These are phyloP conservation scores for Allodekkera sacchari DNA, from an alignment of 805 yeast genomes.

Conservation along the genomic window DNA sequence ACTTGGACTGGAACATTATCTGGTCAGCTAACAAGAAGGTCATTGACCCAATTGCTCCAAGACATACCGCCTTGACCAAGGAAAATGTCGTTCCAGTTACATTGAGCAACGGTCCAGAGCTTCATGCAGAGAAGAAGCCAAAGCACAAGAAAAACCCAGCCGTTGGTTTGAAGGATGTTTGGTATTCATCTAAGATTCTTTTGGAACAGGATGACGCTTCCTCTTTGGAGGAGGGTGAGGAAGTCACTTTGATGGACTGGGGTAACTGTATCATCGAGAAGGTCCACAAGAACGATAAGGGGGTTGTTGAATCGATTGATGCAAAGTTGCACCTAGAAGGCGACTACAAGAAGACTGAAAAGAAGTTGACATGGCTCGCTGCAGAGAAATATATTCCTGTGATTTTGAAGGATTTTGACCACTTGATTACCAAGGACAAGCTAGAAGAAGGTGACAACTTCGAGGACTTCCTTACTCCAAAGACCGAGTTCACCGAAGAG, in stretches of 20 bases:
- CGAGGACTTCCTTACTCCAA: constrained; percentile 82
- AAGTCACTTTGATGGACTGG: constrained; percentile 98
- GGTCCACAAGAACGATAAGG: constrained; percentile 52
- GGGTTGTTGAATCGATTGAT: constrained; percentile 49
- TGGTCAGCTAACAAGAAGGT: constrained; percentile 98
- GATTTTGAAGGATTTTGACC: constrained; percentile 87
- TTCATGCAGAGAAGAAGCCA: constrained; percentile 65
- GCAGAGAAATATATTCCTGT: constrained; percentile 64
- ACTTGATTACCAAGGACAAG: constrained; percentile 89
- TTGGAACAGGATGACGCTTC: constrained; percentile 85
- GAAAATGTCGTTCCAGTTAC: constrained; percentile 62
- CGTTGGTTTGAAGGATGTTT: constrained; percentile 76
- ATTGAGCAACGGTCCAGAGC: constrained; percentile 62
- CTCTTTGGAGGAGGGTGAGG: constrained; percentile 67
- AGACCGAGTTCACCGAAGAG: constrained; percentile 72
- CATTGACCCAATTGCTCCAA: constrained; percentile 95
- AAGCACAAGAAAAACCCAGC: constrained; percentile 94
- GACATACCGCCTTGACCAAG: constrained; percentile 74
- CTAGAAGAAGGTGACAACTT: constrained; percentile 90
- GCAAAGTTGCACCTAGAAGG: constrained; percentile 87
- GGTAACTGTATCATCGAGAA: constrained; percentile 82
- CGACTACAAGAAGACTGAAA: constrained; percentile 93
- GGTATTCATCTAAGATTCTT: constrained; percentile 53
- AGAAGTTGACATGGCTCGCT: constrained; percentile 93
- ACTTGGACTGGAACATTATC: constrained; percentile 94